Evolutionary conservation across 2,329 filamentous ascomycete genomes (phyloP).

Genomic region (Metarhizium humberi): DNA sequence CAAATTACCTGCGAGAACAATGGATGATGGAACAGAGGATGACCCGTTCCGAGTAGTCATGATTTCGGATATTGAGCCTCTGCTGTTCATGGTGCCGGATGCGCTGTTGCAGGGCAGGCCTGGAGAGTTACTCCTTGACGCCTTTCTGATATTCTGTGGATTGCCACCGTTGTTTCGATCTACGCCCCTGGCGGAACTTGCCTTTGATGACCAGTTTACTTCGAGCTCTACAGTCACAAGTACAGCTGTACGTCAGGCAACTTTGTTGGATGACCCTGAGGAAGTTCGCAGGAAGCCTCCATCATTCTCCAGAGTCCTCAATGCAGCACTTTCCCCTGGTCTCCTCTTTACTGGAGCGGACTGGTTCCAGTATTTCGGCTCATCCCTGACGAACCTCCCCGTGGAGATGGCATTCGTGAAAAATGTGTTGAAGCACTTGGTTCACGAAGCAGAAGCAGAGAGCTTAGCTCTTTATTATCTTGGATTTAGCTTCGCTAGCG

Average conservation of each 20-base stretch:
- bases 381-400: constrained; percentile 13
- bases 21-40: constrained; percentile 66
- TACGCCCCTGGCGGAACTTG: constrained; percentile 19
- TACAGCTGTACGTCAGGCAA: constrained; percentile 1
- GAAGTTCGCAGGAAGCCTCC: constrained; percentile 15
- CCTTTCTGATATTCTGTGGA: constrained; percentile 60
- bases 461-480: constrained; percentile 59
- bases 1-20: constrained; percentile 58
- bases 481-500: constrained; percentile 52
- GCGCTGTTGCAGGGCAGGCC: constrained; percentile 21
- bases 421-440: constrained; percentile 48
- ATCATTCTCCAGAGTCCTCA: constrained; percentile 21
- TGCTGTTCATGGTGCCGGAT: constrained; percentile 45
- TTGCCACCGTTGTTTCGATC: constrained; percentile 41
- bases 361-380: constrained; percentile 36
- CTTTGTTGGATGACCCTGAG: neutral
- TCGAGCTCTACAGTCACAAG: constrained; percentile 1
- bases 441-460: constrained; percentile 26
- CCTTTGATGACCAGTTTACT: constrained; percentile 22
- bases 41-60: constrained; percentile 79
- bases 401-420: constrained; percentile 38
- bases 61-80: constrained; percentile 62
- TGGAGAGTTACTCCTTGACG: constrained; percentile 48
- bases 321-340: constrained; percentile 32
- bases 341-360: constrained; percentile 38